These are phyloP conservation scores for Lasiosphaeris hirsuta DNA, from an alignment of 495 filamentous ascomycete species.

Conservation along the genomic window DNA sequence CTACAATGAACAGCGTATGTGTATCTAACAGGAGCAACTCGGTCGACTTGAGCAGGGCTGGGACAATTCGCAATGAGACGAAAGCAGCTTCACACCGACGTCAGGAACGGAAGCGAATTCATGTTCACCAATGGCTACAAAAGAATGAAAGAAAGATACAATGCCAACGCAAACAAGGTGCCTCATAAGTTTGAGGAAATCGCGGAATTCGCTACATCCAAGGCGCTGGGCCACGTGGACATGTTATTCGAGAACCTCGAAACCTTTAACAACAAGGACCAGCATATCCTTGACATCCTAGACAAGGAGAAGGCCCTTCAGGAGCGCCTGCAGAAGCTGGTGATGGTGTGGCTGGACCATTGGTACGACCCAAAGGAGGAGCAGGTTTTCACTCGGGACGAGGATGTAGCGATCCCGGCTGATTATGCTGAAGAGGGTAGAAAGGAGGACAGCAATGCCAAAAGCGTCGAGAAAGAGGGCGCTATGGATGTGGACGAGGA, in stretches of 20 bases:
- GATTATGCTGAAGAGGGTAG: neutral
- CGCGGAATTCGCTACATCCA: neutral
- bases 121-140: too few relatives aligned
- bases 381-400: too few relatives aligned
- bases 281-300: neutral
- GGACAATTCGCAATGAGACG: too few relatives aligned
- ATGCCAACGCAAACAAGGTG: too few relatives aligned
- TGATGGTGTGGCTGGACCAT: conserved; percentile 1
- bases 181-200: neutral
- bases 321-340: neutral
- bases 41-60: too few relatives aligned
- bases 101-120: too few relatives aligned
- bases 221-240: conserved; percentile 1
- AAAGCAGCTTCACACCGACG: too few relatives aligned
- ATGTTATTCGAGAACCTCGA: conserved; percentile 17
- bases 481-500: too few relatives aligned
- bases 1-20: too few relatives aligned
- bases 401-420: neutral
- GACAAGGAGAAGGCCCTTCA: conserved; percentile 12
- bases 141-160: too few relatives aligned
- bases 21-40: too few relatives aligned
- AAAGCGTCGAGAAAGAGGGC: too few relatives aligned
- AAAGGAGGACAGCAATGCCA: neutral
- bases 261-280: neutral
- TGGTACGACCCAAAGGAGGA: conserved; percentile 6